Evolutionary conservation across 768 basidiomycete genomes (phyloP).

Genomic region (Macrocybe gigantea): DNA sequence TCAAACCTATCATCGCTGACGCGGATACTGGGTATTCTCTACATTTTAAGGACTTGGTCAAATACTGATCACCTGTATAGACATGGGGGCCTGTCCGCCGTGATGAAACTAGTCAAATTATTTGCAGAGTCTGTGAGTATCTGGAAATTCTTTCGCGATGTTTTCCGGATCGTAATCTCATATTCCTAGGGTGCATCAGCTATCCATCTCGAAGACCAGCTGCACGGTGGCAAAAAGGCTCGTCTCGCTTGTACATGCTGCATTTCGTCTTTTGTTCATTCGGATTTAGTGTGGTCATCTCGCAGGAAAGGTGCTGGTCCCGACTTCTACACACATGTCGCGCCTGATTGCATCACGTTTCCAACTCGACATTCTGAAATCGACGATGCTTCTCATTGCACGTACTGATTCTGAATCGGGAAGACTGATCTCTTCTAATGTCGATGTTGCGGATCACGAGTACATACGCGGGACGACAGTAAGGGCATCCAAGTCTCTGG

Average conservation of each 20-base stretch:
- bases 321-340: conserved; percentile 80
- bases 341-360: conserved; percentile 83
- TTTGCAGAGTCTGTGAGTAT: conserved; percentile 82
- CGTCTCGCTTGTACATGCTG: conserved; percentile 1
- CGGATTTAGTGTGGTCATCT: conserved; percentile 70
- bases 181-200: conserved; percentile 67
- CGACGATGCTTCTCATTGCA: conserved; percentile 84
- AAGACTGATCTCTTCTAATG: conserved; percentile 76
- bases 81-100: conserved; percentile 87
- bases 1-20: conserved; percentile 91
- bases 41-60: not conserved
- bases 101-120: conserved; percentile 91
- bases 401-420: conserved; percentile 90
- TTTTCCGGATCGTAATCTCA: conserved; percentile 1
- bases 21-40: conserved; percentile 79
- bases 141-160: not conserved
- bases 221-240: conserved; percentile 91
- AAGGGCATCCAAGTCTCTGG: conserved; percentile 44
- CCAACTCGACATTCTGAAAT: conserved; percentile 86
- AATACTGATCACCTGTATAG: conserved; percentile 30
- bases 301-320: conserved; percentile 90
- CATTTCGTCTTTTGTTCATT: conserved; percentile 1
- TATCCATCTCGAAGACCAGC: conserved; percentile 91
- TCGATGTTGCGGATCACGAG: conserved; percentile 80
- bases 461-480: conserved; percentile 62